Conservation (phyloP, 208 protist species). For the Leishmania amazonensis region DNA sequence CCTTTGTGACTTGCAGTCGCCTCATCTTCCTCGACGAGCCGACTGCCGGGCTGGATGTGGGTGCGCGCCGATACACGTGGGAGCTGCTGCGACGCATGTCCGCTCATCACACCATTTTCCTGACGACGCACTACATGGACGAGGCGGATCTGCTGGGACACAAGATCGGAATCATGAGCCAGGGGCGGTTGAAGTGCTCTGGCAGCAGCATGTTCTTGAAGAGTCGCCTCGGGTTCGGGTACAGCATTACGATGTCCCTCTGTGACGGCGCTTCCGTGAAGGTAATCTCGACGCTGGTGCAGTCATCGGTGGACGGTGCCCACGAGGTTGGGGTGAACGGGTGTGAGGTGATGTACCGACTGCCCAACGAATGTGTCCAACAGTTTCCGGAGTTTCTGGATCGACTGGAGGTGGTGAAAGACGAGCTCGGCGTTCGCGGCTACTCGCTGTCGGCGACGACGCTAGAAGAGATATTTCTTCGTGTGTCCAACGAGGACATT, state of each 20-base stretch:
- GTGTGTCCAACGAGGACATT: conserved; percentile 44
- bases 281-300: conserved; percentile 26
- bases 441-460: conserved; percentile 70
- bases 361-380: conserved; percentile 40
- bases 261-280: neutral
- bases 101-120: conserved; percentile 52
- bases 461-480: conserved; percentile 82
- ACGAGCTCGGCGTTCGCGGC: conserved; percentile 33
- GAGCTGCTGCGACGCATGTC: conserved; percentile 60
- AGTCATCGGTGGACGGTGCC: conserved; percentile 38
- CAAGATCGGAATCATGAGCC: conserved; percentile 93
- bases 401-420: conserved; percentile 34
- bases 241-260: conserved; percentile 51
- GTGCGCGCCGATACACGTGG: conserved; percentile 85
- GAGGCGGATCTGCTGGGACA: conserved; percentile 96
- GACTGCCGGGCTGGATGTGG: conserved; percentile 88
- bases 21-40: conserved; percentile 93
- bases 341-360: conserved; percentile 43
- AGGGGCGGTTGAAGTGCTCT: conserved; percentile 50
- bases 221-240: conserved; percentile 48
- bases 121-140: conserved; percentile 97
- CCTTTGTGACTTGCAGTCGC: conserved; percentile 84
- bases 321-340: conserved; percentile 27
- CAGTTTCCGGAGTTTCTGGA: conserved; percentile 49
- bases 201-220: conserved; percentile 65